A percentile compares a stretch with the other conserved stretches of the same genome.
Evolutionary conservation across 202 grass and related monocot genomes (phyloP).

Genomic region (Setaria viridis): DNA sequence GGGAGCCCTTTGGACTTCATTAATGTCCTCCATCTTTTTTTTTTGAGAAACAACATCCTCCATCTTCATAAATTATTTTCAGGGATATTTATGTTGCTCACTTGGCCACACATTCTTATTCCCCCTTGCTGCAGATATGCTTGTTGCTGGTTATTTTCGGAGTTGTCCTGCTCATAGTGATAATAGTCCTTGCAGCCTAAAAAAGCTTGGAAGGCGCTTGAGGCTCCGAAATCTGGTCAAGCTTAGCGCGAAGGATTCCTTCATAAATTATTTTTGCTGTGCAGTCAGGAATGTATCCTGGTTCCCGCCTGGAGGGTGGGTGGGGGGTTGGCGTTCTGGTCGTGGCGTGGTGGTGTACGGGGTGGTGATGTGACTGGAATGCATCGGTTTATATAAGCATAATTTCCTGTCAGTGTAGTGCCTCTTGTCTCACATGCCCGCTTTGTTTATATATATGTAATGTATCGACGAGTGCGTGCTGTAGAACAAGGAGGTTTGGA

Average conservation of each 20-base stretch:
- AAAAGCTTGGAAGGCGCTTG: conserved; percentile 38
- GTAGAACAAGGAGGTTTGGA: conserved; percentile 35
- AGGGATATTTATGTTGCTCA: background rate
- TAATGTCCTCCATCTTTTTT: background rate
- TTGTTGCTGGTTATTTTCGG: conserved; percentile 89
- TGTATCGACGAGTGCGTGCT: conserved; percentile 31
- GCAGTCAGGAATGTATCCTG: conserved; percentile 46
- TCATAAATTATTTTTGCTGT: conserved; percentile 59
- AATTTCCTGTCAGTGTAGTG: conserved; percentile 19
- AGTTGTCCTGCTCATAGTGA: conserved; percentile 90
- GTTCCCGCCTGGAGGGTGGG: conserved; percentile 22
- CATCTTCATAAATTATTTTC: background rate
- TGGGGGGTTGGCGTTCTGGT: conserved; percentile 27
- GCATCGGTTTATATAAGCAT: conserved; percentile 45
- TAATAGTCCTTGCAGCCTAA: conserved; percentile 91
- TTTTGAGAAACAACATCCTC: background rate
- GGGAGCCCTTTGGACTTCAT: background rate
- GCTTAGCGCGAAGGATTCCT: conserved; percentile 46
- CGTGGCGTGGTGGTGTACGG: conserved; percentile 44
- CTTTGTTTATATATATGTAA: conserved; percentile 44
- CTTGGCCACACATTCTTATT: background rate
- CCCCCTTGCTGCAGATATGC: conserved; percentile 65
- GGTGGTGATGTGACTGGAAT: conserved; percentile 41
- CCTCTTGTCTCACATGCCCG: background rate
- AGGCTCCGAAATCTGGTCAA: conserved; percentile 27